A percentile compares a stretch with the other conserved stretches of the same genome.
Conservation (phyloP, 345 rosid genomes). For the Eucalyptus tenuipes region DNA sequence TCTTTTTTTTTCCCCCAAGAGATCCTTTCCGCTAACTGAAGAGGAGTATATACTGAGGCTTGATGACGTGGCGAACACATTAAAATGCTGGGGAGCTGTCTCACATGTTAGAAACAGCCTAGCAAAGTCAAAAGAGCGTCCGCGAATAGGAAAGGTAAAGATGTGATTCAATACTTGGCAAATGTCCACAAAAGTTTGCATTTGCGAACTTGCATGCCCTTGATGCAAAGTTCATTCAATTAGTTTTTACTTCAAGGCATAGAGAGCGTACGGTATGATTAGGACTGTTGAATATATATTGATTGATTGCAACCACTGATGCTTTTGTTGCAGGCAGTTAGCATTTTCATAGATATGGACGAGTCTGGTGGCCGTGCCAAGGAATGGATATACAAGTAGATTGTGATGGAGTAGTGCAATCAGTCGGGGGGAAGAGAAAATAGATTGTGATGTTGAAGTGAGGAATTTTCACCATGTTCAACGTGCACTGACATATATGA, state of each 20-base stretch:
- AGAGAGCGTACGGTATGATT: not conserved
- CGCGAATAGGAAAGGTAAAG: constrained; percentile 79
- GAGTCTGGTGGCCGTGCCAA: constrained; percentile 85
- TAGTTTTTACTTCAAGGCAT: not conserved
- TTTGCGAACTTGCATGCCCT: not conserved
- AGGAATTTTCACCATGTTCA: not conserved
- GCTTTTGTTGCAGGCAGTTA: constrained; percentile 64
- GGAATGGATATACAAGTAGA: constrained; percentile 95
- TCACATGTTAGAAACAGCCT: constrained; percentile 85
- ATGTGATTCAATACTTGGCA: not conserved
- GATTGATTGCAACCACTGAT: not conserved
- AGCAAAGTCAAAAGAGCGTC: constrained; percentile 77
- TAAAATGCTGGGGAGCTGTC: constrained; percentile 97
- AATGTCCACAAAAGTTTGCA: not conserved
- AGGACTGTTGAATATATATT: not conserved
- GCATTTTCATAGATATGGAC: constrained; percentile 97
- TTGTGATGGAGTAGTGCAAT: not conserved
- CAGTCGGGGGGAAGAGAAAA: not conserved
- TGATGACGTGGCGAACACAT: constrained; percentile 82
- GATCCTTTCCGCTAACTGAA: constrained; percentile 88
- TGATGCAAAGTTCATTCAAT: not conserved
- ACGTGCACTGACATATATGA: not conserved
- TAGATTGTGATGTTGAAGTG: not conserved
- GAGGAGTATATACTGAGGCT: constrained; percentile 93
- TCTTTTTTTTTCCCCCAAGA: constrained; percentile 19